phyloP scores from a whole-genome alignment of 2,329 filamentous ascomycete species.

The Zopfia rhizophila region DNA sequence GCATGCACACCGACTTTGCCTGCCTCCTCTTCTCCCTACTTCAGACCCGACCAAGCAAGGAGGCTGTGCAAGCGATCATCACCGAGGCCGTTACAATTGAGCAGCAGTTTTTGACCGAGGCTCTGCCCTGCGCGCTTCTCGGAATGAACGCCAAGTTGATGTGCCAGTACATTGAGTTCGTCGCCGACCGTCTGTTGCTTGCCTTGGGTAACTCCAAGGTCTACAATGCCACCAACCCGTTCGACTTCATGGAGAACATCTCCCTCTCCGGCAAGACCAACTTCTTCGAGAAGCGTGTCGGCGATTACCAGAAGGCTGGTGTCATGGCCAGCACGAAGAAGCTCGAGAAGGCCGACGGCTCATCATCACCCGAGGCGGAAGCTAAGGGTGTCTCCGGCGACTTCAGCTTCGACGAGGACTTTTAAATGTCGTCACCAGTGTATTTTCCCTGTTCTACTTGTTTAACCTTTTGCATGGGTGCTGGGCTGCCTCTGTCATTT shows the following conservation, averaged over 20 bases:
- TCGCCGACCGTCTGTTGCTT: constrained; percentile 92
- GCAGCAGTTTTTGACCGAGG: constrained; percentile 97
- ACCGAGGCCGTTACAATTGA: constrained; percentile 93
- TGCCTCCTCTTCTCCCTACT: constrained; percentile 98
- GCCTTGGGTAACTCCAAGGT: constrained; percentile 94
- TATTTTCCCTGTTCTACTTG: constrained; percentile 33
- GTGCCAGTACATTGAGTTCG: constrained; percentile 99
- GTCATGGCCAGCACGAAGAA: constrained; percentile 94
- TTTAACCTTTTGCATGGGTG: constrained; percentile 34
- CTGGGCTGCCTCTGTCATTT: constrained; percentile 34
- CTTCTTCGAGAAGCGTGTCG: constrained; percentile 99
- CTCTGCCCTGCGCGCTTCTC: constrained; percentile 89
- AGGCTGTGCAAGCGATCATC: constrained; percentile 87
- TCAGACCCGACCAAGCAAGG: constrained; percentile 86
- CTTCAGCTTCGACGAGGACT: constrained; percentile 96
- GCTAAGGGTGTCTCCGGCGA: constrained; percentile 68
- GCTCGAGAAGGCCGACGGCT: constrained; percentile 62
- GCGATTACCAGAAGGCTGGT: constrained; percentile 99
- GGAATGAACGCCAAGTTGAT: constrained; percentile 98
- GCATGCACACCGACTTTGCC: constrained; percentile 98
- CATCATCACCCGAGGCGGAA: constrained; percentile 55
- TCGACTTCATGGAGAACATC: constrained; percentile 99
- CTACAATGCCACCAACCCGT: constrained; percentile 94
- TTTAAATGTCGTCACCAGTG: constrained; percentile 67
- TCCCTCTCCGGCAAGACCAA: constrained; percentile 99